phyloP scores from a whole-genome alignment of 192 early-diverging fungal genomes.

The Geranomyces variabilis region DNA sequence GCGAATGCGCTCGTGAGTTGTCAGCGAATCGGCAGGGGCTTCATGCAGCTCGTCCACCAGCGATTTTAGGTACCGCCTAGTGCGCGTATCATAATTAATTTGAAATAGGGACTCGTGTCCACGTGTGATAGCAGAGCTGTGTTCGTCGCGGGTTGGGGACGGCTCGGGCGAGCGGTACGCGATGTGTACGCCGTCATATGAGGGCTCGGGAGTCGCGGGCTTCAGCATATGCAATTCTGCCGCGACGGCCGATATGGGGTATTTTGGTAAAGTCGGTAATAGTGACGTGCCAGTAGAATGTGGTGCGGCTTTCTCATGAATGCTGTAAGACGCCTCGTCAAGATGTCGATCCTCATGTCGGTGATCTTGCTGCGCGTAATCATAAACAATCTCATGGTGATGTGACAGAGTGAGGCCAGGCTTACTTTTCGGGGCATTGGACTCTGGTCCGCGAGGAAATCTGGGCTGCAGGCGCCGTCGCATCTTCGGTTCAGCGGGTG shows the following conservation, averaged over 20 bases:
- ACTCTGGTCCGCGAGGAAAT: not conserved
- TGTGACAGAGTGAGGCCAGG: too few relatives aligned
- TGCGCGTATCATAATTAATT: conserved; percentile 26
- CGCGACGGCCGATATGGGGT: not conserved
- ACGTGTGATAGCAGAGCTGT: not conserved
- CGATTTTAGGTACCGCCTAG: conserved; percentile 18
- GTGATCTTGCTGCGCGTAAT: too few relatives aligned
- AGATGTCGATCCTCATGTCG: too few relatives aligned
- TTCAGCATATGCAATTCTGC: not conserved
- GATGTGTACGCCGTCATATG: not conserved
- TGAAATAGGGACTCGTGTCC: conserved; percentile 30
- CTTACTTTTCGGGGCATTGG: not conserved
- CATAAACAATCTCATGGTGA: too few relatives aligned
- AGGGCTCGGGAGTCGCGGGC: not conserved
- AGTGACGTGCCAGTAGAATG: not conserved
- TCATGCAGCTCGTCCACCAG: conserved; percentile 21
- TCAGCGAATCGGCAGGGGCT: not conserved
- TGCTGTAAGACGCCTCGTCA: too few relatives aligned
- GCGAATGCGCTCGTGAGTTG: conserved; percentile 4
- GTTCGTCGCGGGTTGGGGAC: not conserved
- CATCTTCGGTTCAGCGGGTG: not conserved
- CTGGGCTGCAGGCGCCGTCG: too few relatives aligned
- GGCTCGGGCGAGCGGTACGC: not conserved
- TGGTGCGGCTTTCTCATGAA: not conserved
- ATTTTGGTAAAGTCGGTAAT: not conserved